Conservation (phyloP, 2,329 filamentous ascomycete species). For the Ophiocordyceps polyrhachis-furcata region DNA sequence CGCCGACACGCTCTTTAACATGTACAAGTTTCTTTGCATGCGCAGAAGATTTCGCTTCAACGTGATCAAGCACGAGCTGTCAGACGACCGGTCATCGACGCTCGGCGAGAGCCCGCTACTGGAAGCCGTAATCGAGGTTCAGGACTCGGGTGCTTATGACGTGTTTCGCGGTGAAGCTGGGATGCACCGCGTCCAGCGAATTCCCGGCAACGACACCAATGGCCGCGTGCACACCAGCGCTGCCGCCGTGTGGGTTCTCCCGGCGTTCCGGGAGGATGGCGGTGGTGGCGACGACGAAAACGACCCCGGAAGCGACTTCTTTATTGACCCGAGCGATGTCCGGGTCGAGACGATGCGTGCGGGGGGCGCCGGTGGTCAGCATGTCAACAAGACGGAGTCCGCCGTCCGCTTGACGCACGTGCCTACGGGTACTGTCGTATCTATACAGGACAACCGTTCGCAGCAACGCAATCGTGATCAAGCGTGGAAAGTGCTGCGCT, state of each 20-base stretch:
- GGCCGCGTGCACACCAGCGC: constrained; percentile 88
- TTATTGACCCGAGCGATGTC: constrained; percentile 70
- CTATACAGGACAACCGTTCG: constrained; percentile 82
- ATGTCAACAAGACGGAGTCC: constrained; percentile 97
- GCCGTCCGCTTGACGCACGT: constrained; percentile 83
- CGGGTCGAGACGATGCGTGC: constrained; percentile 78
- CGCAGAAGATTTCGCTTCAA: constrained; percentile 46
- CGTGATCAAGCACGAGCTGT: constrained; percentile 63
- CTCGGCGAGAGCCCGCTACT: constrained; percentile 52
- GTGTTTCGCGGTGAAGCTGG: constrained; percentile 73
- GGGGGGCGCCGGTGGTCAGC: constrained; percentile 81
- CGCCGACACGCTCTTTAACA: constrained; percentile 66
- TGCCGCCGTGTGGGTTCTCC: constrained; percentile 80
- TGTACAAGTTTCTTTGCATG: constrained; percentile 71
- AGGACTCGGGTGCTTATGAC: constrained; percentile 60
- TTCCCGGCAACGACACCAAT: constrained; percentile 78
- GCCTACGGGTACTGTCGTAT: constrained; percentile 70
- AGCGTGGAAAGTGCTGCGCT: constrained; percentile 72
- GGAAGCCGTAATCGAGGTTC: constrained; percentile 76
- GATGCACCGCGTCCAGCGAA: constrained; percentile 85
- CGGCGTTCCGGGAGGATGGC: constrained; percentile 49
- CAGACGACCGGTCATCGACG: constrained; percentile 36
- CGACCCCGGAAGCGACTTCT: constrained; percentile 81
- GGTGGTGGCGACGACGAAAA: constrained; percentile 40
- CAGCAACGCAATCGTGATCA: constrained; percentile 77